phyloP scores from a whole-genome alignment of 2,329 filamentous ascomycete species.

The Pezicula carpinea region DNA sequence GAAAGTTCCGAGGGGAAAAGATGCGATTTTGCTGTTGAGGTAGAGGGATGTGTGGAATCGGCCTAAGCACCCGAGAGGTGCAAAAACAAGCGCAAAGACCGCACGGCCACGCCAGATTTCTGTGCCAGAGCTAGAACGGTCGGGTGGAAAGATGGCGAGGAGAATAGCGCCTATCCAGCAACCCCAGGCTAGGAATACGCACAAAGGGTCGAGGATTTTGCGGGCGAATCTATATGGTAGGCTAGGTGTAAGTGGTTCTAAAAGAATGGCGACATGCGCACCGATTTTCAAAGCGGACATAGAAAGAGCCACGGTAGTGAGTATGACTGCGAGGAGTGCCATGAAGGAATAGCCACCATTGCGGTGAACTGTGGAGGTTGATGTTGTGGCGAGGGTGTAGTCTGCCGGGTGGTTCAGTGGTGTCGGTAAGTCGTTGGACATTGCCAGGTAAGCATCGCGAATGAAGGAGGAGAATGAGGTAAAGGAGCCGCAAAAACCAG shows the following conservation, averaged over 20 bases:
- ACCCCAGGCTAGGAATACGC: conserved; percentile 62
- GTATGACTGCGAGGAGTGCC: conserved; percentile 70
- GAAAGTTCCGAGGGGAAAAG: conserved; percentile 86
- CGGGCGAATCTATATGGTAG: conserved; percentile 54
- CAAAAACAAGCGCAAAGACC: conserved; percentile 75
- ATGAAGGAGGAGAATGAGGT: conserved; percentile 88
- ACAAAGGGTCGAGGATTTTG: conserved; percentile 56
- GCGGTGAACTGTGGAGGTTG: conserved; percentile 40
- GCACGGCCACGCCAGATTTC: conserved; percentile 71
- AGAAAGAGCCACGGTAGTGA: conserved; percentile 67
- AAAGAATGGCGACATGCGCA: conserved; percentile 65
- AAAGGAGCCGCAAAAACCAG: conserved; percentile 83
- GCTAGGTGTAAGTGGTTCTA: conserved; percentile 54
- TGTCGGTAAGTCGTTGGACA: conserved; percentile 67
- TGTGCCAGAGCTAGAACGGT: conserved; percentile 33
- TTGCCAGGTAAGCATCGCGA: conserved; percentile 71
- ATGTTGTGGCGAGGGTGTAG: conserved; percentile 25
- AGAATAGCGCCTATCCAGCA: conserved; percentile 76
- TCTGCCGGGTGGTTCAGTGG: conserved; percentile 38
- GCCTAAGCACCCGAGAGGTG: conserved; percentile 70
- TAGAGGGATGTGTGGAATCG: conserved; percentile 68
- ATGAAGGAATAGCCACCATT: conserved; percentile 78
- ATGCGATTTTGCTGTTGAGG: conserved; percentile 62
- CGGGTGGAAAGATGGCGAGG: conserved; percentile 66
- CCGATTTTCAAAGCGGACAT: conserved; percentile 67